Evolutionary conservation across 257 asterid genomes (phyloP).

Genomic region (Parsonsia alboflavescens): DNA sequence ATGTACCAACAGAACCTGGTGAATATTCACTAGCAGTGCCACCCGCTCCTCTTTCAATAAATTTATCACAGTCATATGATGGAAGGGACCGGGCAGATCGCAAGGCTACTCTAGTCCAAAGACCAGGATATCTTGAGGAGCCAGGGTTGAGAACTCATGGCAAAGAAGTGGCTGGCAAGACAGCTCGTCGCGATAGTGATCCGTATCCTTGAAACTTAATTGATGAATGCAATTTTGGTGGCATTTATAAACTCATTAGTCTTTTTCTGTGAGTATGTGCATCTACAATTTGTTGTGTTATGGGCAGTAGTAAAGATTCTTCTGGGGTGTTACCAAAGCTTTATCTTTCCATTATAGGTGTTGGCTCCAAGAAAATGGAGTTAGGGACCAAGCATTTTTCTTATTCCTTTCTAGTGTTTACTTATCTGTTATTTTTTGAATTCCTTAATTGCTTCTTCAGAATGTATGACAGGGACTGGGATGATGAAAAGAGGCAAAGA

Average conservation of each 20-base stretch:
- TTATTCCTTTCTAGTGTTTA: neutral
- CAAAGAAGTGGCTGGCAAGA: conserved; percentile 69
- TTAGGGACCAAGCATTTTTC: neutral
- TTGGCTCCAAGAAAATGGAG: neutral
- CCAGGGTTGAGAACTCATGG: conserved; percentile 67
- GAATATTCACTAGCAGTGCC: conserved; percentile 72
- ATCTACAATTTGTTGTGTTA: neutral
- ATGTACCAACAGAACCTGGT: conserved; percentile 75
- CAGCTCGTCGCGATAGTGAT: conserved; percentile 80
- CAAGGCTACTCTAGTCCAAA: conserved; percentile 57
- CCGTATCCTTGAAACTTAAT: conserved; percentile 59
- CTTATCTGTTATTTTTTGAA: neutral
- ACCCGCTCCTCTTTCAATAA: conserved; percentile 51
- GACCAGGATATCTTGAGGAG: conserved; percentile 76
- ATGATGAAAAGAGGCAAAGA: conserved; percentile 96
- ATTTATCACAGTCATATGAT: conserved; percentile 55
- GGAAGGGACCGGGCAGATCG: conserved; percentile 85
- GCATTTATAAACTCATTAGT: neutral
- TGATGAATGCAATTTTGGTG: neutral
- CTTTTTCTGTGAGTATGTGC: conserved; percentile 1
- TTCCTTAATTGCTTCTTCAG: conserved; percentile 52
- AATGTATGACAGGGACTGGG: conserved; percentile 92
- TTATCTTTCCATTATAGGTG: too few species aligned
- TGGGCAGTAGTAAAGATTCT: neutral
- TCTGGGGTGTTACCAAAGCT: too few species aligned